phyloP scores from a whole-genome alignment of 2,329 filamentous ascomycete genomes.

The Trichophyton simii region DNA sequence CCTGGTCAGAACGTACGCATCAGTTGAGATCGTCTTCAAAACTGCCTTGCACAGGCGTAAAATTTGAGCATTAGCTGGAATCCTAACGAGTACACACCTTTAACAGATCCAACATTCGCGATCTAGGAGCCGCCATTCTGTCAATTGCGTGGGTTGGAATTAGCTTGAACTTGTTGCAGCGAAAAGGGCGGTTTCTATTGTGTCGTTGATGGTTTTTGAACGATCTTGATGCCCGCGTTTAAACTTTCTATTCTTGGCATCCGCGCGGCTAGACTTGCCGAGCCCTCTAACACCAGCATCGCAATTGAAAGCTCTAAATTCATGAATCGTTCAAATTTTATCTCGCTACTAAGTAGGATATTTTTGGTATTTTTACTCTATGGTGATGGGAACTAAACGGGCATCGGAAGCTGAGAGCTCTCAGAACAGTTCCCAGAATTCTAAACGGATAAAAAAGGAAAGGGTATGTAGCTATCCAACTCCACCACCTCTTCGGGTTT shows the following conservation, averaged over 20 bases:
- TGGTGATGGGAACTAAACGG: conserved; percentile 7
- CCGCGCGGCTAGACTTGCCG: background rate
- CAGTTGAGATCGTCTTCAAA: background rate
- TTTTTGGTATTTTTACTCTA: background rate
- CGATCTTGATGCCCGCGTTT: background rate
- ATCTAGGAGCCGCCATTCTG: conserved; percentile 40
- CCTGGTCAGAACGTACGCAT: conserved; percentile 37
- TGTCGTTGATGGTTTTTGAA: background rate
- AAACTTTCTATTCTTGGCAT: background rate
- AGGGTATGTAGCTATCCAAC: conserved; percentile 5
- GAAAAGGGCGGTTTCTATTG: background rate
- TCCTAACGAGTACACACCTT: conserved; percentile 44
- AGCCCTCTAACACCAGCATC: background rate
- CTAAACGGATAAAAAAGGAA: conserved; percentile 6
- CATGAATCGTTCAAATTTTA: background rate
- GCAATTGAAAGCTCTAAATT: background rate
- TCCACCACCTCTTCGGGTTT: background rate
- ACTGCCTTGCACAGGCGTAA: background rate
- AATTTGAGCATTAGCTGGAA: background rate
- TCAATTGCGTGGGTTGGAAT: background rate
- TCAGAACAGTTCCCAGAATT: background rate
- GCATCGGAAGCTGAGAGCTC: conserved; percentile 4
- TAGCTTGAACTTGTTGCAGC: background rate
- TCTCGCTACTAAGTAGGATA: background rate
- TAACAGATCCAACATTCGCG: conserved; percentile 54